Conservation (phyloP, 148 eudicot species). For the Drosera capensis region DNA sequence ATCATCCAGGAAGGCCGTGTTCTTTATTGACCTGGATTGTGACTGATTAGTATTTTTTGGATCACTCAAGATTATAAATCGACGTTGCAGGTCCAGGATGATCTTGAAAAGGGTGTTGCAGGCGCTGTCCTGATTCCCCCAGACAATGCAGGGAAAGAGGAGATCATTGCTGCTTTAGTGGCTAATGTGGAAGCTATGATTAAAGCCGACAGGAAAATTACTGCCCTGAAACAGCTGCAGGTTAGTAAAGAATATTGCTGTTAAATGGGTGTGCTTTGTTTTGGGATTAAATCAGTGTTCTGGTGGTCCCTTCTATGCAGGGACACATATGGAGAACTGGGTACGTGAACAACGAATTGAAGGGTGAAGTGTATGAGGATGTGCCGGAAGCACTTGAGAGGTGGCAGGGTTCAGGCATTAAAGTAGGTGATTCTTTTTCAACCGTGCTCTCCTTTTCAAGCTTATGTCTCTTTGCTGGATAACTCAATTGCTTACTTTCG, state of each 20-base stretch:
- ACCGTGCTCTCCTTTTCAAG: background rate
- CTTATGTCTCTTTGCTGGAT: too few species aligned
- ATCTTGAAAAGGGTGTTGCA: slow-evolving; percentile 42
- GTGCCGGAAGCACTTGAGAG: slow-evolving; percentile 79
- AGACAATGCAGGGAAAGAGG: slow-evolving; percentile 45
- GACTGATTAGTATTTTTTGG: too few species aligned
- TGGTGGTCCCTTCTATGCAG: slow-evolving; percentile 16
- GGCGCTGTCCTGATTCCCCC: slow-evolving; percentile 73
- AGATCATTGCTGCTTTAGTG: slow-evolving; percentile 73
- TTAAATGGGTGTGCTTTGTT: background rate
- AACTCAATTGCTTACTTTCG: background rate
- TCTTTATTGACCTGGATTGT: too few species aligned
- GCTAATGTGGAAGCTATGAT: slow-evolving; percentile 90
- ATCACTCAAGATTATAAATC: background rate
- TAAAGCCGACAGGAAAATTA: slow-evolving; percentile 90
- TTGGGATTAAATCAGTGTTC: background rate
- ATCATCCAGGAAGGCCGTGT: too few species aligned
- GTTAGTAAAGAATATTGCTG: slow-evolving; percentile 19
- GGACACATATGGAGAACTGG: slow-evolving; percentile 97
- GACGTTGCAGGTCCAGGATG: slow-evolving; percentile 51
- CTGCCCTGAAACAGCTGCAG: slow-evolving; percentile 84
- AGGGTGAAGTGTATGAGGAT: slow-evolving; percentile 73
- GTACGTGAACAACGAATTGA: slow-evolving; percentile 50
- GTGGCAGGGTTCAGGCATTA: slow-evolving; percentile 76
- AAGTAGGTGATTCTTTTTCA: slow-evolving; percentile 26